phyloP scores from a whole-genome alignment of 2,329 filamentous ascomycete genomes.

The Hypoxylon sp. region DNA sequence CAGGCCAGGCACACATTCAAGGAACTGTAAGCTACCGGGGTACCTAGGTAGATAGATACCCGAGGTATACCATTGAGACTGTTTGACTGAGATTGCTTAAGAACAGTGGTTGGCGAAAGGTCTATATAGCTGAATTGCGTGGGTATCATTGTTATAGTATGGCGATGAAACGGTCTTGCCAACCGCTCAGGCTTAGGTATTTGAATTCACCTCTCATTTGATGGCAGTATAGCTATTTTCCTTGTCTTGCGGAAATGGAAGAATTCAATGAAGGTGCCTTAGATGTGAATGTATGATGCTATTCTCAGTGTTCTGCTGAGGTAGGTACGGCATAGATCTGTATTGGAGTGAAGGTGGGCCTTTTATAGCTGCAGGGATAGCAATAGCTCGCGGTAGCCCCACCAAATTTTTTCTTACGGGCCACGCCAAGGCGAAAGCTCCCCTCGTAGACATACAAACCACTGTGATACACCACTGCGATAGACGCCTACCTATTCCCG shows the following conservation, averaged over 20 bases:
- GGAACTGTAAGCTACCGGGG: no score
- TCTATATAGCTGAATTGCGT: background rate
- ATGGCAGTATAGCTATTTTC: no score
- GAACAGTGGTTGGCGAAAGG: background rate
- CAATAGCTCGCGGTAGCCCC: slow-evolving; percentile 10
- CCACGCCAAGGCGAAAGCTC: slow-evolving; percentile 1
- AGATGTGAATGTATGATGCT: no score
- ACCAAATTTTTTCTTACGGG: slow-evolving; percentile 28
- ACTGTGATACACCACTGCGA: background rate
- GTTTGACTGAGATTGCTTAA: background rate
- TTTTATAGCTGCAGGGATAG: background rate
- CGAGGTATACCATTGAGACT: background rate
- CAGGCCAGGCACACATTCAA: no score
- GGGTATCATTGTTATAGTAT: background rate
- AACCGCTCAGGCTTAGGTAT: background rate
- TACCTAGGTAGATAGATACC: background rate
- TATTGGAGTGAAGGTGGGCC: no score
- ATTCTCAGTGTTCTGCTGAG: no score
- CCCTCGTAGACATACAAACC: background rate
- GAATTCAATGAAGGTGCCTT: no score
- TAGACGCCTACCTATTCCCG: background rate
- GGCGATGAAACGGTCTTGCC: background rate
- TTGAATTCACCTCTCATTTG: background rate
- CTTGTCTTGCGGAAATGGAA: no score
- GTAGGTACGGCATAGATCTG: no score